Evolutionary conservation across 2,329 filamentous ascomycete genomes (phyloP).

Genomic region (Cercospora sp.): DNA sequence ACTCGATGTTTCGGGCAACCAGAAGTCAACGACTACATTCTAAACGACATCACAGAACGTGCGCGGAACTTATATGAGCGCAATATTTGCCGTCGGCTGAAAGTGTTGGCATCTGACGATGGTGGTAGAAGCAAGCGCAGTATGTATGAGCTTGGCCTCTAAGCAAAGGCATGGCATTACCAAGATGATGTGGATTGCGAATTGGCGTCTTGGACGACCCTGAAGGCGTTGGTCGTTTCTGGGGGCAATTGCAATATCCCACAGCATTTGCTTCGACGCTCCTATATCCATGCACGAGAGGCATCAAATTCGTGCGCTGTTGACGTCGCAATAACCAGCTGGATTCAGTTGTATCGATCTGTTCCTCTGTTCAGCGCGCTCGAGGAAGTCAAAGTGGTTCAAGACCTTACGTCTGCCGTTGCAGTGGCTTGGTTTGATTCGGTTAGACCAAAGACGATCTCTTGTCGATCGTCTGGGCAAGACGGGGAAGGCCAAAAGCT

Average conservation of each 20-base stretch:
- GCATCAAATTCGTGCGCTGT: not conserved
- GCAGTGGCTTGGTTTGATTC: not conserved
- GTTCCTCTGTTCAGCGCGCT: not conserved
- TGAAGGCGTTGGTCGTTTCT: not conserved
- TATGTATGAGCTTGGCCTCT: conserved; percentile 5
- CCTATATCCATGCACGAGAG: not conserved
- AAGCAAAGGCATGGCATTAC: conserved; percentile 6
- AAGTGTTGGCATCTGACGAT: conserved; percentile 12
- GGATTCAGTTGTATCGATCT: not conserved
- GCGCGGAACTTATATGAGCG: not conserved
- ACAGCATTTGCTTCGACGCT: not conserved
- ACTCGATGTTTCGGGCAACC: not conserved
- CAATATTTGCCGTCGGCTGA: conserved; percentile 14
- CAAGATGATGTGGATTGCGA: not conserved
- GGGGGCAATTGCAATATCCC: not conserved
- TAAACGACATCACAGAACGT: not conserved
- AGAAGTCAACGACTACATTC: not conserved
- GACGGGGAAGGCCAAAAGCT: not conserved
- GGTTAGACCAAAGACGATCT: not conserved
- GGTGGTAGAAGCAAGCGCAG: not conserved
- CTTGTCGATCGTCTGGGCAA: conserved; percentile 13
- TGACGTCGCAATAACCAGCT: not conserved
- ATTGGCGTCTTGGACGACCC: conserved; percentile 1
- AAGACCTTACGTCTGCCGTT: conserved; percentile 10
- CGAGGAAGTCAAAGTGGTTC: not conserved